Percentiles rank a stretch among this genome's conserved stretches.
phyloP scores from a whole-genome alignment of 768 basidiomycete genomes.

The Gymnopilus dilepis region DNA sequence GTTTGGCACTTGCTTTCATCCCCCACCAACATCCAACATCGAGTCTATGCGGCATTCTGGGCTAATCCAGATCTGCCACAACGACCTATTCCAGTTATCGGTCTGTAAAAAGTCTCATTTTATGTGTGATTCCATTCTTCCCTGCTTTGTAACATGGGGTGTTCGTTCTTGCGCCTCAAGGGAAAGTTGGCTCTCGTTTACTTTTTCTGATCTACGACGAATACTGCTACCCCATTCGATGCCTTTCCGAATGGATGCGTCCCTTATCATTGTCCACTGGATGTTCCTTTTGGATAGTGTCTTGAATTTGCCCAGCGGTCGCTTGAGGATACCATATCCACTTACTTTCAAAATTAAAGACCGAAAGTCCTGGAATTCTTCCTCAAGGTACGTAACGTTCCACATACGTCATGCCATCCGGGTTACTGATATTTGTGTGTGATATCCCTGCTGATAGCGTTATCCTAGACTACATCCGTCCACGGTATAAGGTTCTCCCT shows the following conservation, averaged over 20 bases:
- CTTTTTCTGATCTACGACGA: neutral
- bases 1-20: neutral
- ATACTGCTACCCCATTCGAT: neutral
- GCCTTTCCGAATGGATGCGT: no score
- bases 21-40: neutral
- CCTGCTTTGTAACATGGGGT: neutral
- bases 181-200: neutral
- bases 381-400: neutral
- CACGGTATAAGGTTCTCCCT: neutral
- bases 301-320: no score
- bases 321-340: neutral
- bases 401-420: neutral
- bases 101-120: no score
- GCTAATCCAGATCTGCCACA: neutral
- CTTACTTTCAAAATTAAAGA: neutral
- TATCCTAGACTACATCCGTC: neutral
- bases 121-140: neutral
- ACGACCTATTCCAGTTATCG: no score
- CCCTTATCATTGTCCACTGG: no score
- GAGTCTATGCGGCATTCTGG: neutral
- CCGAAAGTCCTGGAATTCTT: neutral
- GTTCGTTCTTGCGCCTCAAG: neutral
- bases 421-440: neutral
- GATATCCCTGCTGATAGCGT: neutral
- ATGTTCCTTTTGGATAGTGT: no score